phyloP scores from a whole-genome alignment of 495 filamentous ascomycete species.

The Antarctomyces pellizariae region DNA sequence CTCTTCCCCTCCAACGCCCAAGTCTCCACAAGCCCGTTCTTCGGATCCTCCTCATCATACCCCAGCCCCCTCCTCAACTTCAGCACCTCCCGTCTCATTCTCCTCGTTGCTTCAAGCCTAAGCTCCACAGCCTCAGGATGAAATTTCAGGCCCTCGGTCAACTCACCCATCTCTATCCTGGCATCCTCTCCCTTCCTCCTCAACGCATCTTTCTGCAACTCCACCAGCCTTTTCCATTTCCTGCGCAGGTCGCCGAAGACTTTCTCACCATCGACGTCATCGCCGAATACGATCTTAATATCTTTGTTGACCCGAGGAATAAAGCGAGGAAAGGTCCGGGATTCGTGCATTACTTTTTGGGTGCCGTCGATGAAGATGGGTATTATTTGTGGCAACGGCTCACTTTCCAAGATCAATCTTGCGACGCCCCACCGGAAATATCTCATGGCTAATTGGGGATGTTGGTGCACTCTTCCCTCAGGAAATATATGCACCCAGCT shows the following conservation, averaged over 20 bases:
- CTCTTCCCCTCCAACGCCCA: constrained; percentile 19
- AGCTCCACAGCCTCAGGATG: constrained; percentile 51
- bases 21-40: constrained; percentile 22
- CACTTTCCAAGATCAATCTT: constrained; percentile 66
- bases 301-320: constrained; percentile 49
- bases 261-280: constrained; percentile 31
- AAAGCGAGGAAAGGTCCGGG: constrained; percentile 54
- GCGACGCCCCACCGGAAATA: constrained; percentile 97
- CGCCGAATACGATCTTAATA: constrained; percentile 53
- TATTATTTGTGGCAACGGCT: constrained; percentile 62
- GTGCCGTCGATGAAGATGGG: constrained; percentile 86
- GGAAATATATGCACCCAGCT: constrained; percentile 91
- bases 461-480: constrained; percentile 82
- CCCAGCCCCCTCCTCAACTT: constrained; percentile 48
- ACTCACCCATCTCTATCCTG: constrained; percentile 27
- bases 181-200: constrained; percentile 5
- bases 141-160: constrained; percentile 45
- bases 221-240: constrained; percentile 41
- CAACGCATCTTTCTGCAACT: constrained; percentile 9
- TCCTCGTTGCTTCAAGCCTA: constrained; percentile 57
- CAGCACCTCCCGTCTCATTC: constrained; percentile 56
- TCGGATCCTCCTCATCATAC: constrained; percentile 49
- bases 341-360: constrained; percentile 65
- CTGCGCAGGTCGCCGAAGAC: constrained; percentile 43
- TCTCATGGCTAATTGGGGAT: constrained; percentile 51